phyloP scores from a whole-genome alignment of 768 basidiomycete genomes.

The Stropharia rugosoannulata region DNA sequence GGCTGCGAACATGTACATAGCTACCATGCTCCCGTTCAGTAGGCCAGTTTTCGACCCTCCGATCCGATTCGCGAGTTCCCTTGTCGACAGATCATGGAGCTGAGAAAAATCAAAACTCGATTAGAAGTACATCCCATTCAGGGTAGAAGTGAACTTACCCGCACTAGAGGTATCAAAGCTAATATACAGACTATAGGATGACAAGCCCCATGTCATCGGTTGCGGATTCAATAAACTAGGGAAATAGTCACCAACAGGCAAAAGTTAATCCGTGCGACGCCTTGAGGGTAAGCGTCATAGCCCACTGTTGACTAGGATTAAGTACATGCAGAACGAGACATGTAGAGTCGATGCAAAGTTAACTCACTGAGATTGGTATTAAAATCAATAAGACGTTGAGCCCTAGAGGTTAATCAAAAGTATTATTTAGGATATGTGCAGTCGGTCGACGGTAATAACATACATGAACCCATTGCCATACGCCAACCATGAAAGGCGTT shows the following conservation, averaged over 20 bases:
- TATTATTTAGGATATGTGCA: background rate
- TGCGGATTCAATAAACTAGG: background rate
- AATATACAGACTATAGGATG: constrained; percentile 54
- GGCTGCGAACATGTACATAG: constrained; percentile 14
- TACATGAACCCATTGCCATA: constrained; percentile 27
- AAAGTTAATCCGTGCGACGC: constrained; percentile 58
- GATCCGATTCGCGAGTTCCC: constrained; percentile 70
- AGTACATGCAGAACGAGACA: background rate
- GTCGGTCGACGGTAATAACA: background rate
- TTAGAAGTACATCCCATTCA: background rate
- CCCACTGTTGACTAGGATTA: constrained; percentile 42
- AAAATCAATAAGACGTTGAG: constrained; percentile 65
- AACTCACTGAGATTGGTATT: constrained; percentile 66
- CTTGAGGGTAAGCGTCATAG: constrained; percentile 46
- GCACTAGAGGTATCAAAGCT: constrained; percentile 77
- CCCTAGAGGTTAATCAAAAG: constrained; percentile 41
- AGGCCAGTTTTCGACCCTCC: constrained; percentile 79
- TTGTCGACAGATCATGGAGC: constrained; percentile 78
- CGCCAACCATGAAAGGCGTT: constrained; percentile 24
- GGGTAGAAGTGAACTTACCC: constrained; percentile 37
- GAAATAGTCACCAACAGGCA: constrained; percentile 43
- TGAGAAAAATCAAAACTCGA: constrained; percentile 20
- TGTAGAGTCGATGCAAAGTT: background rate
- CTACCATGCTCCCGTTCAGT: constrained; percentile 78
- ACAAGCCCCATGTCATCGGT: background rate